Conservation (phyloP, 164 flowering plant species). For the Brasenia schreberi region DNA sequence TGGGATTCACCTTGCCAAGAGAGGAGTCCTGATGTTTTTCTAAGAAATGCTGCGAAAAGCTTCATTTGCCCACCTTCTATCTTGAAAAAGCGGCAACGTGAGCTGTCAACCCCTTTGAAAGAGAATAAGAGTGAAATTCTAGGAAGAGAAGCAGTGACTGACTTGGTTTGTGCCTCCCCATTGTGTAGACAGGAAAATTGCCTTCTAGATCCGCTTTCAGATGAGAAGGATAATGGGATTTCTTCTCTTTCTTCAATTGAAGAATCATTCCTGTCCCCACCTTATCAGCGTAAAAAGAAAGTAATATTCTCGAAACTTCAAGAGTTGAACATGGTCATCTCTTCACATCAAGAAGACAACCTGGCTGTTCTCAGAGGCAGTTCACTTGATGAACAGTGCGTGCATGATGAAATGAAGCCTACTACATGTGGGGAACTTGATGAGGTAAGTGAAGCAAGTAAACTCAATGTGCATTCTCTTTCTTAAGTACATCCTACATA, state of each 20-base stretch:
- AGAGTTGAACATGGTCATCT: background rate
- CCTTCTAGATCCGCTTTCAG: conserved; percentile 9
- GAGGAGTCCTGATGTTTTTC: conserved; percentile 55
- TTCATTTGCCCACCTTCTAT: conserved; percentile 77
- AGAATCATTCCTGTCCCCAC: conserved; percentile 11
- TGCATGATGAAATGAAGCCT: no score
- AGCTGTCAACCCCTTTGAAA: conserved; percentile 67
- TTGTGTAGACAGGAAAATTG: conserved; percentile 13
- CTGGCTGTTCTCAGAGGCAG: background rate
- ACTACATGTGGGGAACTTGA: no score
- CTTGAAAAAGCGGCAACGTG: conserved; percentile 76
- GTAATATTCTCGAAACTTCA: background rate
- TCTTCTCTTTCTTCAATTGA: conserved; percentile 13
- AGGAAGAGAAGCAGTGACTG: conserved; percentile 25
- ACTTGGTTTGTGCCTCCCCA: conserved; percentile 19
- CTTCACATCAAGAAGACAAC: background rate
- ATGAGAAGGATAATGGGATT: conserved; percentile 12
- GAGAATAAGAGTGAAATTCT: conserved; percentile 58
- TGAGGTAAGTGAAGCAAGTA: no score
- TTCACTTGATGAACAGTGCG: background rate
- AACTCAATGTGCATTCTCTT: no score
- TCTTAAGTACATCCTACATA: no score
- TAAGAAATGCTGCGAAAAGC: conserved; percentile 82
- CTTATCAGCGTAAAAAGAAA: conserved; percentile 8
- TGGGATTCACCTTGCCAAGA: conserved; percentile 81